Evolutionary conservation across 345 rosid species (phyloP).

Genomic region (Litchi chinensis): DNA sequence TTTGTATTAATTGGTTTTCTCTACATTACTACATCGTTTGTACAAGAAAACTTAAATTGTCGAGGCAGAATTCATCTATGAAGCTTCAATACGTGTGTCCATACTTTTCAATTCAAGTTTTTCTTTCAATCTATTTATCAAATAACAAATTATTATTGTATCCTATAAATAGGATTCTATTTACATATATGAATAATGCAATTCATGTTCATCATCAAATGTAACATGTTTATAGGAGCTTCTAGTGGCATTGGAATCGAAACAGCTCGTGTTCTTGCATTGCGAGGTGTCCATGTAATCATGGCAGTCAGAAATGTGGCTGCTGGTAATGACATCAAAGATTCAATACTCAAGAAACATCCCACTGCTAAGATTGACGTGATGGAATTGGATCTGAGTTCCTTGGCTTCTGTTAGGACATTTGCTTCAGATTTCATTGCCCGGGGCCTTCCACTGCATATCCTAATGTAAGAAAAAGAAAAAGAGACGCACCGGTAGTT

Average conservation of each 20-base stretch:
- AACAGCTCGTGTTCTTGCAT: constrained; percentile 75
- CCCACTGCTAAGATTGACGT: constrained; percentile 65
- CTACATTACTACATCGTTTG: no score
- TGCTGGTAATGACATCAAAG: constrained; percentile 57
- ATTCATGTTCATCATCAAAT: neutral
- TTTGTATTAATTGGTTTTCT: no score
- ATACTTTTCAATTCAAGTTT: no score
- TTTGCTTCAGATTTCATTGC: constrained; percentile 63
- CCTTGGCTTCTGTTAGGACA: constrained; percentile 63
- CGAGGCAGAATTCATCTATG: neutral
- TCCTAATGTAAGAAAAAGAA: constrained; percentile 49
- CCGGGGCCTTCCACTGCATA: constrained; percentile 55
- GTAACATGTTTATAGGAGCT: constrained; percentile 46
- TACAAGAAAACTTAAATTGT: no score
- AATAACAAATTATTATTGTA: no score
- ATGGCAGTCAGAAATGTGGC: constrained; percentile 71
- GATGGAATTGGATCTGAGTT: constrained; percentile 81
- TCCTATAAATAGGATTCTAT: no score
- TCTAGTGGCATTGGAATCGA: constrained; percentile 79
- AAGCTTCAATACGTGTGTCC: neutral
- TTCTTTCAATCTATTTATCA: neutral
- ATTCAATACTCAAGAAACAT: constrained; percentile 51
- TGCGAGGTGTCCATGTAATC: constrained; percentile 70
- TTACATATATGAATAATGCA: no score
- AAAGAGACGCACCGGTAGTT: neutral